Evolutionary conservation across 75 land plant genomes (phyloP), one percentile per base, ranked within the genome.

Genomic region (Selaginella tamariscina): DNA sequence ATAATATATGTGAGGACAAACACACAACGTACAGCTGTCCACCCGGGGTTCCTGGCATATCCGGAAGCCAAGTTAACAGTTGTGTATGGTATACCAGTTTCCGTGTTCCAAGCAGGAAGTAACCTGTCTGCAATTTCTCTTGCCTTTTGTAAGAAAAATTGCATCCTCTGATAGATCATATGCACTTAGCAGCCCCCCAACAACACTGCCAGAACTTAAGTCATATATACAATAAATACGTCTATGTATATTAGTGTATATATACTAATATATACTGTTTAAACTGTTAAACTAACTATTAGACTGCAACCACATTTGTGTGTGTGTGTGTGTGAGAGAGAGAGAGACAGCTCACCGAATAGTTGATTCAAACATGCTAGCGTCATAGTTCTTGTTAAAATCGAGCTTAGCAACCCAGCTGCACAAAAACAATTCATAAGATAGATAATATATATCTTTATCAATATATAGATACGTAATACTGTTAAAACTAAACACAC

Each of bases 321-420:
- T n/a, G n/a, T n/a, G n/a, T n/a, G n/a, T n/a, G n/a, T n/a, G n/a
- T n/a, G n/a, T n/a, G n/a, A n/a, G n/a, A n/a, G n/a, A n/a, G 49
- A 39, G 15, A 39, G 49, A 5, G 49, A 15, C 5, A 39, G 49
- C 15, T 39, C 72, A 95, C 99, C 99, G 89, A 82, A 95, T 95
- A 65, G 99, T 95, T 70, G 99, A 90, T 82, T 95, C 99, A 73
- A 95, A 95, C 68, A 95, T 95, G 71, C 99, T 90, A 5, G 96
- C 91, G 29, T 82, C 91, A 76, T 83, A 81, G 31, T 87, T 57
- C 77, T 85, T 90, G 82, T 95, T 82, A 75, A 95, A 95, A 39
- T 88, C 84, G 76, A 95, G 74, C 1, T 89, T 83, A 2, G 88
- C 88, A 64, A 95, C 89, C 99, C 96, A 90, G 54, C 99, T 95